Conservation (phyloP, 2,329 filamentous ascomycete species). For the Fusarium hostae region DNA sequence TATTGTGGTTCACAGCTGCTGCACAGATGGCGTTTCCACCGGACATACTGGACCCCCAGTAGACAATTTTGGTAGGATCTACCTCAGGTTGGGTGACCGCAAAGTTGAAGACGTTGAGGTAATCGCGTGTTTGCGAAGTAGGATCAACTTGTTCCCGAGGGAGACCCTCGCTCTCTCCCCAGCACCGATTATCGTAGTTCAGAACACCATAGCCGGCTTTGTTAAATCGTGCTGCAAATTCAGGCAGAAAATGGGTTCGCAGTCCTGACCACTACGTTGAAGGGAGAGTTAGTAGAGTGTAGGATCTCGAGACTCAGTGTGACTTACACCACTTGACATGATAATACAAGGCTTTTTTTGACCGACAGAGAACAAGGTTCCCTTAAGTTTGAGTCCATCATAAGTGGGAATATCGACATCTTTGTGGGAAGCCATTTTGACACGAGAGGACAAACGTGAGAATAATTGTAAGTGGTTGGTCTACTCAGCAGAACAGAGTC, state of each 20-base stretch:
- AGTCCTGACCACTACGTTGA: background rate
- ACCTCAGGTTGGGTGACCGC: background rate
- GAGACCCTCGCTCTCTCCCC: background rate
- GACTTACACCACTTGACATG: background rate
- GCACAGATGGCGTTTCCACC: background rate
- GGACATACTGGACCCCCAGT: background rate
- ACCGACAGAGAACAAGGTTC: background rate
- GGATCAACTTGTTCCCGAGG: background rate
- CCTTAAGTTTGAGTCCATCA: background rate
- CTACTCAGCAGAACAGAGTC: background rate
- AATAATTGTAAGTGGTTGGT: background rate
- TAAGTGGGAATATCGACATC: background rate
- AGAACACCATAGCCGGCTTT: background rate
- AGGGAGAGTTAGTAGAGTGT: background rate
- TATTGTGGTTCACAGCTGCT: background rate
- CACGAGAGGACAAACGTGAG: too few species aligned
- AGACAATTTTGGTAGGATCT: background rate
- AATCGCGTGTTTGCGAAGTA: background rate
- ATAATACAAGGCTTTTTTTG: background rate
- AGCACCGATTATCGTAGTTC: background rate
- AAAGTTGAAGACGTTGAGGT: background rate
- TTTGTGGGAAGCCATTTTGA: background rate
- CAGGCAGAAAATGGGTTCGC: background rate
- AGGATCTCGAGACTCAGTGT: accelerated
- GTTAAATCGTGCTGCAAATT: background rate